Evolutionary conservation across 2,329 filamentous ascomycete genomes (phyloP), one percentile per base, ranked within the genome.

Genomic region (Fusarium xylarioides): DNA sequence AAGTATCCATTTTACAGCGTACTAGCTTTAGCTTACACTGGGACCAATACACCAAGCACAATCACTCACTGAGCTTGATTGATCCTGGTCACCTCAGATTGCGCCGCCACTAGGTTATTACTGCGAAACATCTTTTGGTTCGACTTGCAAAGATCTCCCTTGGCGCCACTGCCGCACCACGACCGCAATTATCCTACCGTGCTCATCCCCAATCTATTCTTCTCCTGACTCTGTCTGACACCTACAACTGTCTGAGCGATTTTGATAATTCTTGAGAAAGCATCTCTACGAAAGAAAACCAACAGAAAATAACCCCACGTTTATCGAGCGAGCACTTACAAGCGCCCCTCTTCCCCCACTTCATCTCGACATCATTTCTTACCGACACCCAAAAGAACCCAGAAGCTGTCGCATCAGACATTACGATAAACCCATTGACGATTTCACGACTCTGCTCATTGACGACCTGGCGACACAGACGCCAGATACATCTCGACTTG

Each of bases 91-190:
- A 32, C 34, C 19, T 54, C 34, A 65, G 47, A 63, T 74, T 75
- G 73, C 66, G 75, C 71, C 63, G 60, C 66, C 66, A 63, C 61
- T 50, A 34, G 47, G 6, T 52, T 35, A 35, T 52, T 52, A 35
- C 49, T 73, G 66, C 70, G 68, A 65, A 75, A 74, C 54, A 71
- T 73, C 58, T 71, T 73, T 73, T 70, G 73, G 64, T 66, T 68
- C 68, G 59, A 70, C 54, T 71, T 66, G 66, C 64, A 74, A 76
- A 68, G 63, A 71, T 68, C 55, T 63, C 53, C 55, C 54, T 47
- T 55, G 42, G 63, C 73, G 66, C 66, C 66, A 66, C 71, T 71
- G 59, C 71, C 68, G 50, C 63, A 63, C 66, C 43, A 50, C 66
- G 28, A 69, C 59, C 42, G 56, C 65, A 42, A 55, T 60, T 62